Base-by-base conservation (phyloP, 2,329 filamentous ascomycete species). In the Nigrograna mackinnonii region DNA sequence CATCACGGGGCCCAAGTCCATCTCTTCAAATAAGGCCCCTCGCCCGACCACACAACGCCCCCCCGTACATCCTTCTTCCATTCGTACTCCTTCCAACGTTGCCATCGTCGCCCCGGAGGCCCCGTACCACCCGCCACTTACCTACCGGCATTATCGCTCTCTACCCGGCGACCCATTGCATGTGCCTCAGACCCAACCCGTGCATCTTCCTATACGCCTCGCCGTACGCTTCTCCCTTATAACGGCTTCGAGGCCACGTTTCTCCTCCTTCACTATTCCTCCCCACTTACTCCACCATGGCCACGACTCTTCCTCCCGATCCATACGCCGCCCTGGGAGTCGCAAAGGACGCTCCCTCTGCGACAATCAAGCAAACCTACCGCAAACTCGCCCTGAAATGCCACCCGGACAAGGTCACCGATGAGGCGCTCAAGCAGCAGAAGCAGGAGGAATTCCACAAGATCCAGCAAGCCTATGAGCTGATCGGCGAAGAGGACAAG, bases 381-480 rank as follows among this genome's bases (percentile, higher is more conserved):
- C 84, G 88, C 57, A 95, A 95, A 68, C 83, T 95, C 30, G 89
- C 89, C 24, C 80, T 96, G 55, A 90, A 88, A 68, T 91, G 87
- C 64, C 91, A 96, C 57, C 91, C 91, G 22, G 91, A 96, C 76
- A 95, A 96, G 73, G 83, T 95, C 49, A 85, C 90, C 54, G 83
- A 95, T 59, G 83, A 86, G 39, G 76, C 82, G 13, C 75, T 87
- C 58, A 95, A 94, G 70, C 82, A 83, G 45, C 75, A 83, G 56
- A 95, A 91, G 68, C 84, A 88, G 57, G 85, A 90, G 56, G 86
- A 95, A 69, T 99, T 97, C 62, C 91, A 96, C 70, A 85, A 84
- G 65, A 89, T 97, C 22, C 91, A 96, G 68, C 83, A 91, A 58
- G 91, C 94, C 37, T 99, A 96, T 70, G 94, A 97, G 70, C 77